Conservation (phyloP, 2,329 filamentous ascomycete species). For the Penicillium psychrosexuale region DNA sequence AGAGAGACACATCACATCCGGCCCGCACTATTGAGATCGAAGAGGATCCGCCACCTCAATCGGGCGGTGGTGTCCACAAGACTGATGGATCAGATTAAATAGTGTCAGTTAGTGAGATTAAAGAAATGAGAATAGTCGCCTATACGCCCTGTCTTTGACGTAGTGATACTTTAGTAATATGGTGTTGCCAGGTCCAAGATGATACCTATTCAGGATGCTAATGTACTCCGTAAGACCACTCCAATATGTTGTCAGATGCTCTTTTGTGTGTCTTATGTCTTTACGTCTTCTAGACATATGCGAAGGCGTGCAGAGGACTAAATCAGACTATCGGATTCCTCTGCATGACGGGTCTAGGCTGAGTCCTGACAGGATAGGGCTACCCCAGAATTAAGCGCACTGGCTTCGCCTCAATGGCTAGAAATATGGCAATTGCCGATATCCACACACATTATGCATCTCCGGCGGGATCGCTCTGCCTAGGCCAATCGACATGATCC, state of each 20-base stretch:
- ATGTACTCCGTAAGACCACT: too few relatives aligned
- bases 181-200: too few relatives aligned
- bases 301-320: too few relatives aligned
- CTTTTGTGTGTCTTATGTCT: too few relatives aligned
- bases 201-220: too few relatives aligned
- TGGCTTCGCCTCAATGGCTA: neutral
- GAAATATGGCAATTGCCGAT: conserved; percentile 1
- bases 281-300: too few relatives aligned
- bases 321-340: conserved; percentile 10
- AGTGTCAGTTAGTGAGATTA: conserved; percentile 16
- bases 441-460: neutral
- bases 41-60: conserved; percentile 6
- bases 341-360: neutral
- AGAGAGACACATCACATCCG: conserved; percentile 21
- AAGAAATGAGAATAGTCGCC: too few relatives aligned
- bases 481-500: neutral
- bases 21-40: conserved; percentile 10
- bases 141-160: too few relatives aligned
- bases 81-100: conserved; percentile 22
- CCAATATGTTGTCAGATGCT: too few relatives aligned
- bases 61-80: neutral
- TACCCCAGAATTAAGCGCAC: conserved; percentile 5
- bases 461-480: neutral
- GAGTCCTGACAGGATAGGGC: neutral
- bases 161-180: too few relatives aligned